These are phyloP conservation scores for Boletellus deceptivus DNA, from an alignment of 1,284 basidiomycete species.

Conservation along the genomic window DNA sequence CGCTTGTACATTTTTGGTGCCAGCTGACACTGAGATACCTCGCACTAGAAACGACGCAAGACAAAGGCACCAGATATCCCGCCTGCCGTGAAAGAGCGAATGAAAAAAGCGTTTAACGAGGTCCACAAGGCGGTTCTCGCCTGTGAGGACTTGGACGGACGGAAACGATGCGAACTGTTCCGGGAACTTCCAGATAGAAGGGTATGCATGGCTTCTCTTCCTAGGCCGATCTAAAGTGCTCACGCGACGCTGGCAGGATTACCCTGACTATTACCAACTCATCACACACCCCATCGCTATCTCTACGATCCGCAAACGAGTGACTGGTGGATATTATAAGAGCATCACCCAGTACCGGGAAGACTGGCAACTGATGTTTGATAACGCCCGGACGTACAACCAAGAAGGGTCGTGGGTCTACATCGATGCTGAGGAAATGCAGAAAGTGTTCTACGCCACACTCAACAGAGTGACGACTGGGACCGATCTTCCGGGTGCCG, in stretches of 20 bases:
- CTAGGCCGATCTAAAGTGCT: background rate
- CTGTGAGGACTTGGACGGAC: conserved; percentile 70
- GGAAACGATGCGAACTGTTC: conserved; percentile 84
- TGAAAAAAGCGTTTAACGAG: conserved; percentile 85
- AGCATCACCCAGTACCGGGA: conserved; percentile 70
- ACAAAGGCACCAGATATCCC: conserved; percentile 55
- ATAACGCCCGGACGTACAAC: conserved; percentile 90
- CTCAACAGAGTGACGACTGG: conserved; percentile 59
- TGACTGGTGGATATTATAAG: conserved; percentile 74
- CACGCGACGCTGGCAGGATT: conserved; percentile 50
- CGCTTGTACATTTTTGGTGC: background rate
- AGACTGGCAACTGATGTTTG: conserved; percentile 90
- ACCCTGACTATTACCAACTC: conserved; percentile 87
- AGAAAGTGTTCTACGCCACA: conserved; percentile 74
- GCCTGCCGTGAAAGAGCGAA: conserved; percentile 60
- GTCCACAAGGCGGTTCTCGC: conserved; percentile 78
- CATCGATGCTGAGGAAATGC: conserved; percentile 89
- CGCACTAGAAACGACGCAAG: conserved; percentile 77
- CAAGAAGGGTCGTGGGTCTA: conserved; percentile 91
- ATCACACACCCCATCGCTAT: conserved; percentile 85
- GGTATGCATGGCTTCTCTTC: conserved; percentile 34
- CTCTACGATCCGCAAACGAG: conserved; percentile 83
- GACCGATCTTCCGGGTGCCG: conserved; percentile 72
- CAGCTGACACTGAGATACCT: background rate
- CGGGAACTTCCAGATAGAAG: conserved; percentile 74